phyloP scores from a whole-genome alignment of 2,329 filamentous ascomycete genomes.

The Tolypocladium ovalisporum region DNA sequence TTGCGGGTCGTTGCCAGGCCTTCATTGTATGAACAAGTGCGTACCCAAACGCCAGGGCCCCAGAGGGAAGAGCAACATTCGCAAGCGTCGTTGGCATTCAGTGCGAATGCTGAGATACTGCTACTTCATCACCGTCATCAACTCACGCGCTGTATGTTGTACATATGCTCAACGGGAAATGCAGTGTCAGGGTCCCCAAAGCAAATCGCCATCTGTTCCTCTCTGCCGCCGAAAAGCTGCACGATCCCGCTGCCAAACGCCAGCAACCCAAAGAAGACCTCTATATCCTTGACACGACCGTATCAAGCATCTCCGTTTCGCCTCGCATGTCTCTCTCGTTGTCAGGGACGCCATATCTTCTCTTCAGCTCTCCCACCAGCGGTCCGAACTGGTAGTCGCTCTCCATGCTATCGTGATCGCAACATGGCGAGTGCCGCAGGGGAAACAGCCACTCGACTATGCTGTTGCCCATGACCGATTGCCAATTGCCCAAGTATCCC shows the following conservation, averaged over 20 bases:
- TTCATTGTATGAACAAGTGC: not conserved
- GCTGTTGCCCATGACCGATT: constrained; percentile 65
- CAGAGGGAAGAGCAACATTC: no score
- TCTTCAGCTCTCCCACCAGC: constrained; percentile 45
- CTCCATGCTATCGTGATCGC: constrained; percentile 50
- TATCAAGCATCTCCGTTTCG: not conserved
- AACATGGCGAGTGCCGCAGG: constrained; percentile 62
- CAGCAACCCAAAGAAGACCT: not conserved
- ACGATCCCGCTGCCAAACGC: not conserved
- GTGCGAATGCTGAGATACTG: no score
- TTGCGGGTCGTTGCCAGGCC: not conserved
- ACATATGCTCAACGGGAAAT: not conserved
- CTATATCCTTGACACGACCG: not conserved
- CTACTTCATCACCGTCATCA: not conserved
- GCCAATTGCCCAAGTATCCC: constrained; percentile 59
- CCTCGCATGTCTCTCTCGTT: not conserved
- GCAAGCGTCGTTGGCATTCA: not conserved
- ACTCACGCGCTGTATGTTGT: not conserved
- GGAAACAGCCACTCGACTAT: constrained; percentile 74
- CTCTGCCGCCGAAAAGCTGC: not conserved
- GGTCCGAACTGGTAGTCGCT: constrained; percentile 61
- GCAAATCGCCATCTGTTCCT: not conserved
- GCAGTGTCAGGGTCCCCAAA: not conserved
- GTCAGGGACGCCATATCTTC: constrained; percentile 18
- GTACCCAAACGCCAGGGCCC: no score